phyloP scores from a whole-genome alignment of 257 asterid species.

The Solanum appendiculatum region DNA sequence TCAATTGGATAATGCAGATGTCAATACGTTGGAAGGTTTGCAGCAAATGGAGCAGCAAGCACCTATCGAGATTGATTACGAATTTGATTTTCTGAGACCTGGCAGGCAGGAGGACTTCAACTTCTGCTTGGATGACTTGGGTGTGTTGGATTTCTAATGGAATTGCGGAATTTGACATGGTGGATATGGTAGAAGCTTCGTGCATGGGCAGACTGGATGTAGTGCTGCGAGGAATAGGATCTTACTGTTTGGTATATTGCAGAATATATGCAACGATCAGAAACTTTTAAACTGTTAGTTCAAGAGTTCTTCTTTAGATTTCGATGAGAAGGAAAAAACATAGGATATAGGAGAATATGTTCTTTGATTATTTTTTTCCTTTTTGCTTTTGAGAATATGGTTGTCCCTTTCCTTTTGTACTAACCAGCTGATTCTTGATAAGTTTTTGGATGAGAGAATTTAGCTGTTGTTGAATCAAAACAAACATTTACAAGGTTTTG shows the following conservation, averaged over 20 bases:
- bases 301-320: neutral
- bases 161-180: constrained; percentile 3
- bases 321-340: too few species aligned
- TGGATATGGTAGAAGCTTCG: neutral
- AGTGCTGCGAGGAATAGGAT: neutral
- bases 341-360: neutral
- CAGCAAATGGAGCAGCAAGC: constrained; percentile 7
- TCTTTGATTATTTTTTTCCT: neutral
- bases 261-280: neutral
- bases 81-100: constrained; percentile 48
- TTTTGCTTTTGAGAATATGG: neutral
- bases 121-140: constrained; percentile 29
- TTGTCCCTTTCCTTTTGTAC: neutral
- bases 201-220: neutral
- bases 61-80: constrained; percentile 5
- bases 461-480: neutral
- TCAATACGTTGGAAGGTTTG: neutral
- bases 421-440: constrained; percentile 7
- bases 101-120: constrained; percentile 49
- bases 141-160: constrained; percentile 14
- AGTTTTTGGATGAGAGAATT: constrained; percentile 19
- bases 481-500: neutral
- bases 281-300: neutral
- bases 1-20: neutral
- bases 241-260: neutral